phyloP scores from a whole-genome alignment of 306 rosid species.

The Inga laurina region DNA sequence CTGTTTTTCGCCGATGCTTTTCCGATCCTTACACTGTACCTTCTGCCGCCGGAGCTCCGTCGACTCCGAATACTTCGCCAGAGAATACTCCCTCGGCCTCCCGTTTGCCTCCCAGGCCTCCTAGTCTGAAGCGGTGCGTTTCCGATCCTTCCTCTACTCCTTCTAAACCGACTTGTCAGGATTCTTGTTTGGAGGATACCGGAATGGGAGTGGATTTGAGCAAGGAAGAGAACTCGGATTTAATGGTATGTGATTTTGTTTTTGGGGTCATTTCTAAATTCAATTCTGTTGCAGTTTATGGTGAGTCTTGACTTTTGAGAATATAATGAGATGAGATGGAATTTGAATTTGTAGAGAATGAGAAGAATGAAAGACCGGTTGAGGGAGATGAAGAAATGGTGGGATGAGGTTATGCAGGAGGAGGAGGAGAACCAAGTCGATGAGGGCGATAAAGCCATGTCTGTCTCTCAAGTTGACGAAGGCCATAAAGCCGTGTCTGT shows the following conservation, averaged over 20 bases:
- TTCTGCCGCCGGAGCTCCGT: neutral
- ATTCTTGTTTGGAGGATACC: neutral
- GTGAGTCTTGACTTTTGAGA: neutral
- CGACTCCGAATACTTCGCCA: neutral
- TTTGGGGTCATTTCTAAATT: neutral
- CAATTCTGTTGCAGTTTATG: neutral
- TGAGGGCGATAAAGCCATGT: neutral
- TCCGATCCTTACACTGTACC: neutral
- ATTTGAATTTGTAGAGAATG: neutral
- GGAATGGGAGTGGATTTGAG: neutral
- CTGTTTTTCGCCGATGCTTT: neutral
- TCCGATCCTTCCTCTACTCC: neutral
- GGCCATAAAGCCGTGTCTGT: neutral
- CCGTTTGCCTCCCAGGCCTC: neutral
- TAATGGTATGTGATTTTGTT: neutral
- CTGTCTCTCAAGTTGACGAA: neutral
- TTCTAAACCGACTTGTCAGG: neutral
- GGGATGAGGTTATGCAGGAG: slow-evolving; percentile 3
- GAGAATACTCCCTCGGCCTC: neutral
- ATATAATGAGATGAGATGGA: neutral
- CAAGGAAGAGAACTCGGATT: neutral
- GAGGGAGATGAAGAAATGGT: neutral
- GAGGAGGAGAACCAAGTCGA: neutral
- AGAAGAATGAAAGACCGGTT: slow-evolving; percentile 1
- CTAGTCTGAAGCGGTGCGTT: neutral